Evolutionary conservation across 169 alveolate species (phyloP).

Genomic region (Plasmodium malariae): DNA sequence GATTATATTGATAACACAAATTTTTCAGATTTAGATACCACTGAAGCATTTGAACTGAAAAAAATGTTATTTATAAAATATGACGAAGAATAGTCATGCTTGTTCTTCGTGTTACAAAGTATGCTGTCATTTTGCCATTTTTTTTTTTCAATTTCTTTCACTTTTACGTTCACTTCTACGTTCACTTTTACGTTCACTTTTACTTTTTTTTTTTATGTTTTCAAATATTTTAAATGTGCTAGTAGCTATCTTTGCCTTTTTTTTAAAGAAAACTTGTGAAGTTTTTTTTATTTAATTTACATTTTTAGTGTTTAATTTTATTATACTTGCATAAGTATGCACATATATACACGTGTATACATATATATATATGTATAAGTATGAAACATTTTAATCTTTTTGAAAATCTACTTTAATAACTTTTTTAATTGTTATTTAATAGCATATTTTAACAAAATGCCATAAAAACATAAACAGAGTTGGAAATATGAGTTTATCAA

Average conservation of each 20-base stretch:
- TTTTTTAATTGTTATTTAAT: not conserved
- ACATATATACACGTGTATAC: not conserved
- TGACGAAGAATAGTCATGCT: no score
- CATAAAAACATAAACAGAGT: not conserved
- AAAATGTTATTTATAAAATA: slow-evolving; percentile 65
- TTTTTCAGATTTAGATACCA: slow-evolving; percentile 55
- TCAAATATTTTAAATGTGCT: not conserved
- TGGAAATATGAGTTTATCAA: no score
- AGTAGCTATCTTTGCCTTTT: not conserved
- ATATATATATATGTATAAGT: no score
- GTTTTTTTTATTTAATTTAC: not conserved
- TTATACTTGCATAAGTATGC: not conserved
- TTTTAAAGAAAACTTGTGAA: not conserved
- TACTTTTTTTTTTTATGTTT: not conserved
- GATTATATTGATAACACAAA: slow-evolving; percentile 68
- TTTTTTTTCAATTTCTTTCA: not conserved
- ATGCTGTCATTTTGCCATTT: not conserved
- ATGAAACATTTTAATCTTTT: not conserved
- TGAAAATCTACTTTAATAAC: not conserved
- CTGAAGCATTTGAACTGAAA: slow-evolving; percentile 50
- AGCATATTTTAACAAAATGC: not conserved
- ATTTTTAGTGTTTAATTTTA: slow-evolving; percentile 2
- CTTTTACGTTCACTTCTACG: not conserved
- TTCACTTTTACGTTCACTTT: not conserved
- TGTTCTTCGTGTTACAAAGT: not conserved